phyloP scores from a whole-genome alignment of 2,329 filamentous ascomycete genomes.

The Chrysoporthe deuterocubensis region DNA sequence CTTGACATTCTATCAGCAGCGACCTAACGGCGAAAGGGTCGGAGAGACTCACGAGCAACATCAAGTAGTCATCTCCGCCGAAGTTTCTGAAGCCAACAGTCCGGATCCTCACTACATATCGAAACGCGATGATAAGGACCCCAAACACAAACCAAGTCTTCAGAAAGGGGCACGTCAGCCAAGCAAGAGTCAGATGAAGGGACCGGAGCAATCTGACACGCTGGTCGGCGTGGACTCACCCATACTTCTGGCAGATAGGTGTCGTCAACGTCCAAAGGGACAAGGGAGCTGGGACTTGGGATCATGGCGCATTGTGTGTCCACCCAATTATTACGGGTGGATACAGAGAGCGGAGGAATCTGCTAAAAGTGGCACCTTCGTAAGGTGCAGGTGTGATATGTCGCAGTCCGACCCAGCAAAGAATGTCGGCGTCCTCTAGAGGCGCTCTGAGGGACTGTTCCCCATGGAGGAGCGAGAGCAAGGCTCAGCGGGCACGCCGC shows the following conservation, averaged over 20 bases:
- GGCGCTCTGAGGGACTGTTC: neutral
- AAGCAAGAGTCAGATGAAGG: neutral
- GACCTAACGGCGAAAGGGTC: neutral
- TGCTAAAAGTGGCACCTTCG: neutral
- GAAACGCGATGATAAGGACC: slow-evolving; percentile 14
- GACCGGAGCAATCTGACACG: too few species aligned
- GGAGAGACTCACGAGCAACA: slow-evolving; percentile 15
- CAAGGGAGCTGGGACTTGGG: slow-evolving; percentile 30
- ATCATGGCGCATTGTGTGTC: slow-evolving; percentile 8
- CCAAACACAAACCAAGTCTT: slow-evolving; percentile 25
- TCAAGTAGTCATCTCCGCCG: slow-evolving; percentile 23
- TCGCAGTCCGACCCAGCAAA: neutral
- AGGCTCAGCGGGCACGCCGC: neutral
- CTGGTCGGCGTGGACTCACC: slow-evolving; percentile 7
- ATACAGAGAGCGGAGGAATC: neutral
- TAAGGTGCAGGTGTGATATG: neutral
- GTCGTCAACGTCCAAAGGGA: slow-evolving; percentile 34
- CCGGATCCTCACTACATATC: slow-evolving; percentile 22
- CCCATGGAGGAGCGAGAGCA: too few species aligned
- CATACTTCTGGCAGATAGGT: slow-evolving; percentile 29
- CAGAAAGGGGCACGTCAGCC: neutral
- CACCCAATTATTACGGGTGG: neutral
- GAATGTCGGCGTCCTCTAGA: neutral
- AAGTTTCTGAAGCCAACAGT: slow-evolving; percentile 23
- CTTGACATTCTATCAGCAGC: slow-evolving; percentile 18